A percentile compares a stretch with the other conserved stretches of the same genome.
phyloP scores from a whole-genome alignment of 2,329 filamentous ascomycete genomes.

The Cladosporium sp. region DNA sequence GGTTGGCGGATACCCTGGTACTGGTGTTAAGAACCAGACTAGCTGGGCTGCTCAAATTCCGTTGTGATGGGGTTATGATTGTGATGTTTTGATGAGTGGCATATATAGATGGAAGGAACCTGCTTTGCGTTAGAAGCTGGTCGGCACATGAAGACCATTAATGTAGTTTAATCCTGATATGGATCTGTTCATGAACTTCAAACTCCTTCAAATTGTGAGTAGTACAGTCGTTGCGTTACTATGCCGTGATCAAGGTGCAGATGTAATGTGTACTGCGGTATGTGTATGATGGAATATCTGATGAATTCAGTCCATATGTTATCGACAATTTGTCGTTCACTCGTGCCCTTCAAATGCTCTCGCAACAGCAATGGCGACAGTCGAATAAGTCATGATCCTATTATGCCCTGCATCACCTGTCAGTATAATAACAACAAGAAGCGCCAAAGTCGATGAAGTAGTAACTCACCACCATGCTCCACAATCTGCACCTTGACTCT shows the following conservation, averaged over 20 bases:
- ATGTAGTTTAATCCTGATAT: neutral
- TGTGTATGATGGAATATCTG: neutral
- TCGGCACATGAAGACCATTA: neutral
- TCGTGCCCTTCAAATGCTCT: conserved; percentile 61
- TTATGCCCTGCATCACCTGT: conserved; percentile 63
- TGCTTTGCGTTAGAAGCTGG: neutral
- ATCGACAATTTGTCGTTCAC: neutral
- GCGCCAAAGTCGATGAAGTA: neutral
- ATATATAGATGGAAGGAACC: neutral
- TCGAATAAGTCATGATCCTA: conserved; percentile 65
- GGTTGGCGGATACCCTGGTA: conserved; percentile 32
- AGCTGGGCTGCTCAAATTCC: conserved; percentile 14
- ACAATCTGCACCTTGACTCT: conserved; percentile 47
- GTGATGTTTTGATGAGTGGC: neutral
- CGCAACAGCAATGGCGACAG: conserved; percentile 65
- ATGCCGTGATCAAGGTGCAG: neutral
- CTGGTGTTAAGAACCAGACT: conserved; percentile 17
- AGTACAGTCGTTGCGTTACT: neutral
- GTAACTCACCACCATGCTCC: conserved; percentile 44
- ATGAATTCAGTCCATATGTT: neutral
- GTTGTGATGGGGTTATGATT: neutral
- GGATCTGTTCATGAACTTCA: neutral
- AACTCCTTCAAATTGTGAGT: neutral
- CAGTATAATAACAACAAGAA: neutral
- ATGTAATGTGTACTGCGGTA: neutral